Conservation (phyloP, 495 filamentous ascomycete species). For the Parachaetomium inaequale region DNA sequence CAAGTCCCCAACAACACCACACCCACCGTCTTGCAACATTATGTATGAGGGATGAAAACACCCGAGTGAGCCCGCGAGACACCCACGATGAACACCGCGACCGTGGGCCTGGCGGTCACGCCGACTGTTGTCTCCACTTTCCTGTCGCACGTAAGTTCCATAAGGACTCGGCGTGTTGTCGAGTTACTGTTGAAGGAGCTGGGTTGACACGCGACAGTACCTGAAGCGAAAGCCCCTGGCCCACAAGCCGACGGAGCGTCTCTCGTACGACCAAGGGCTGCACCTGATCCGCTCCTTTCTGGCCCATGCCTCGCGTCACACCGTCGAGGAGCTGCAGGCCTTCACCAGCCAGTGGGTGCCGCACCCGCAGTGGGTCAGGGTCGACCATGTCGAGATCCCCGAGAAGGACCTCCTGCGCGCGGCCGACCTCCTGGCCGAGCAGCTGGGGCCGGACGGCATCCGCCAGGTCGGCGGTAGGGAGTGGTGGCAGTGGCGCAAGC, state of each 20-base stretch:
- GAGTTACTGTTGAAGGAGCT: not conserved
- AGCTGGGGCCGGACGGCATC: conserved; percentile 74
- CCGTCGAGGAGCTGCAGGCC: conserved; percentile 84
- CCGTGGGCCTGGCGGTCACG: conserved; percentile 68
- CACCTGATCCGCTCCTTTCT: conserved; percentile 82
- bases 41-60: not conserved
- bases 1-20: not conserved
- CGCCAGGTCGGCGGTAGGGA: conserved; percentile 69
- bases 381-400: conserved; percentile 68
- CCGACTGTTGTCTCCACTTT: conserved; percentile 76
- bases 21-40: not conserved
- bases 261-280: conserved; percentile 95
- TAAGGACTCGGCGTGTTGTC: not conserved
- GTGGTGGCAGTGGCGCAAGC: conserved; percentile 92
- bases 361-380: conserved; percentile 80
- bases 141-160: conserved; percentile 65
- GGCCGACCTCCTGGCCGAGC: conserved; percentile 57
- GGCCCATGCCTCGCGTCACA: conserved; percentile 73
- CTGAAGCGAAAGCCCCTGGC: conserved; percentile 69
- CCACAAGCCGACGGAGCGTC: conserved; percentile 76
- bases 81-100: conserved; percentile 64
- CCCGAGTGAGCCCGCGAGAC: not conserved
- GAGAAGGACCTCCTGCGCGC: conserved; percentile 56
- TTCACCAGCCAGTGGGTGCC: conserved; percentile 91
- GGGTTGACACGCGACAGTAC: conserved; percentile 53